Conservation (phyloP, 2,329 filamentous ascomycete genomes). For the Arthrobotrys iridis region DNA sequence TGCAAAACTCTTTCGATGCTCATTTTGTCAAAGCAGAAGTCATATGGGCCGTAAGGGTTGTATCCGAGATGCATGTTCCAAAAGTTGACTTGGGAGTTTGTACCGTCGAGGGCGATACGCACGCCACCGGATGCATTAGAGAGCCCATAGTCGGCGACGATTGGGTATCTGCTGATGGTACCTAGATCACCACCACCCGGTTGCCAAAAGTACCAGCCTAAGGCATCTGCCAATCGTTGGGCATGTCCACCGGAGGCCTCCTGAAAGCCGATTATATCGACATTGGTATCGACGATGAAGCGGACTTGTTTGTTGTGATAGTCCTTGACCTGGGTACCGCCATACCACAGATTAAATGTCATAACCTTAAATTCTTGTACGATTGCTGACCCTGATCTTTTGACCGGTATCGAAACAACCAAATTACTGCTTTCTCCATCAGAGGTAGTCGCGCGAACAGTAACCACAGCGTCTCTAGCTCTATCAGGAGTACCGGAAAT, state of each 20-base stretch:
- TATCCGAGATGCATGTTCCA: slow-evolving; percentile 62
- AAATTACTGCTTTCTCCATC: slow-evolving; percentile 58
- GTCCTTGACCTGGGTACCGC: slow-evolving; percentile 61
- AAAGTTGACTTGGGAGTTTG: slow-evolving; percentile 60
- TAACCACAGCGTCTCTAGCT: slow-evolving; percentile 55
- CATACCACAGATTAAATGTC: slow-evolving; percentile 63
- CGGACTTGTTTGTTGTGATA: slow-evolving; percentile 62
- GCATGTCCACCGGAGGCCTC: slow-evolving; percentile 60
- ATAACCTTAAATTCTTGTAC: slow-evolving; percentile 60
- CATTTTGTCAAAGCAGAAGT: slow-evolving; percentile 63
- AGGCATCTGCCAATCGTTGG: slow-evolving; percentile 60
- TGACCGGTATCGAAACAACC: slow-evolving; percentile 60
- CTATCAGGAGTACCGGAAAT: slow-evolving; percentile 61
- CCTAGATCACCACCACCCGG: slow-evolving; percentile 58
- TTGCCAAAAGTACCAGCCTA: slow-evolving; percentile 63
- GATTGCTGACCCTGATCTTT: slow-evolving; percentile 57
- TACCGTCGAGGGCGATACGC: slow-evolving; percentile 61
- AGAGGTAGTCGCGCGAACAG: slow-evolving; percentile 58
- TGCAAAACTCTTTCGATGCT: slow-evolving; percentile 60
- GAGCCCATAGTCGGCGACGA: slow-evolving; percentile 59
- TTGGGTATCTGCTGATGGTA: slow-evolving; percentile 63
- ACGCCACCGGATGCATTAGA: slow-evolving; percentile 60
- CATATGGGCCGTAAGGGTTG: slow-evolving; percentile 63
- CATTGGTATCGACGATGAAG: slow-evolving; percentile 60
- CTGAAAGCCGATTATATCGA: slow-evolving; percentile 62